A percentile compares a stretch with the other conserved stretches of the same genome.
Conservation (phyloP, 768 basidiomycete species). For the Artomyces pyxidatus region DNA sequence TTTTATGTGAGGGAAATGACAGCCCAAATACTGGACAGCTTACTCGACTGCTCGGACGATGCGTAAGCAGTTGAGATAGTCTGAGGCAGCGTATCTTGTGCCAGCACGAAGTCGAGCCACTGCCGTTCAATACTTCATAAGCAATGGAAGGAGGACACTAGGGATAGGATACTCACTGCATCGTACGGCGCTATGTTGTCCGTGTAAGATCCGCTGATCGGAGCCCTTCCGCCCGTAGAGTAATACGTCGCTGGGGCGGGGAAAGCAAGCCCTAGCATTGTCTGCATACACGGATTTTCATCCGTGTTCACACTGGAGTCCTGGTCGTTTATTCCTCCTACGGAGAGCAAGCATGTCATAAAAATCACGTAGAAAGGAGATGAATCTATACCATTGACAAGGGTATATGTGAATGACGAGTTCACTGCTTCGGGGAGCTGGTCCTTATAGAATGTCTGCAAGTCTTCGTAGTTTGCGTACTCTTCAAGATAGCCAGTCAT, state of each 20-base stretch:
- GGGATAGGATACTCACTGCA: slow-evolving; percentile 23
- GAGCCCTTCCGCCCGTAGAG: slow-evolving; percentile 55
- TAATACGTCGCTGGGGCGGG: slow-evolving; percentile 54
- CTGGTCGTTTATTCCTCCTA: slow-evolving; percentile 55
- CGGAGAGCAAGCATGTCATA: not conserved
- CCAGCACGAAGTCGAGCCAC: slow-evolving; percentile 58
- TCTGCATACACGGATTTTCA: slow-evolving; percentile 62
- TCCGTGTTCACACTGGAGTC: slow-evolving; percentile 43
- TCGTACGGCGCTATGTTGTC: slow-evolving; percentile 44
- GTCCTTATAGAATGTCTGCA: slow-evolving; percentile 13
- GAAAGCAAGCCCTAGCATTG: slow-evolving; percentile 56
- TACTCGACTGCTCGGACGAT: slow-evolving; percentile 66
- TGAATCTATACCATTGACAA: slow-evolving; percentile 3
- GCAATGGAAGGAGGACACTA: not conserved
- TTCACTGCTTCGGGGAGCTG: slow-evolving; percentile 13
- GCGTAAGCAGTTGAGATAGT: slow-evolving; percentile 68
- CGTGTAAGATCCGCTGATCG: slow-evolving; percentile 39
- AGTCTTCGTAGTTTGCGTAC: slow-evolving; percentile 20
- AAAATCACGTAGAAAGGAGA: not conserved
- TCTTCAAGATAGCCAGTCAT: slow-evolving; percentile 29
- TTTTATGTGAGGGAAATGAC: too few species aligned
- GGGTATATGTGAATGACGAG: slow-evolving; percentile 4
- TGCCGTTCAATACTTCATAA: slow-evolving; percentile 16
- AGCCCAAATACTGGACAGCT: too few species aligned
- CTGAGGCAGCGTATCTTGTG: slow-evolving; percentile 39